These are phyloP conservation scores for Lactarius tabidus DNA, from an alignment of 768 basidiomycete species.

Conservation along the genomic window DNA sequence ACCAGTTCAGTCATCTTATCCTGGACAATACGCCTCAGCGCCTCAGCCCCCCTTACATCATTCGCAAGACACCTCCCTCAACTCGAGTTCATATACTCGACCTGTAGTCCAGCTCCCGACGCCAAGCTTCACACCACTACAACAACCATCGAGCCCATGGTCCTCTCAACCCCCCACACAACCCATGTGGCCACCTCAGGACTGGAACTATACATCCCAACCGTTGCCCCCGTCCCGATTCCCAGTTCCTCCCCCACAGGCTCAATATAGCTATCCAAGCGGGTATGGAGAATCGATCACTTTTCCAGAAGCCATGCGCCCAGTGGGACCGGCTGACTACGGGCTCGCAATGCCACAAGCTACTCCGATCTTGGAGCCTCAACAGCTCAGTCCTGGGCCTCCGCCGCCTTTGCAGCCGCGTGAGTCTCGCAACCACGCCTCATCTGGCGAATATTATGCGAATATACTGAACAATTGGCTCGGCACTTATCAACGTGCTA, in stretches of 20 bases:
- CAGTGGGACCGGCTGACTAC: not conserved
- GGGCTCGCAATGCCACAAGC: not conserved
- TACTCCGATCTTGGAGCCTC: conserved; percentile 4
- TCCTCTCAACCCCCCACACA: not conserved
- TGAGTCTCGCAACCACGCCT: conserved; percentile 4
- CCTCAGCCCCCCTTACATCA: not conserved
- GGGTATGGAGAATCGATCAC: not conserved
- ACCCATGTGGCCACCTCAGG: conserved; percentile 6
- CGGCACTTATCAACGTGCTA: not conserved
- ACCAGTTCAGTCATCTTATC: conserved; percentile 6
- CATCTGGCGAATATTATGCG: not conserved
- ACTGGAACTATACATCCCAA: not conserved
- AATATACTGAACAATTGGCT: conserved; percentile 4
- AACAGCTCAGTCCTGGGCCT: conserved; percentile 5
- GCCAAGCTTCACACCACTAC: not conserved
- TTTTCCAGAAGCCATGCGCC: not conserved
- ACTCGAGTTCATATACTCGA: not conserved
- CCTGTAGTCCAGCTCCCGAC: conserved; percentile 5
- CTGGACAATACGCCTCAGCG: not conserved
- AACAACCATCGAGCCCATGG: conserved; percentile 1
- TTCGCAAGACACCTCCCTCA: not conserved
- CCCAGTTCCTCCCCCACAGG: not conserved
- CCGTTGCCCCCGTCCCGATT: not conserved
- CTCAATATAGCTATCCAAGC: not conserved
- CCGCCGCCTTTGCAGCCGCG: conserved; percentile 12